phyloP scores from a whole-genome alignment of 2,329 filamentous ascomycete genomes.

The Penicillium verrucosum region DNA sequence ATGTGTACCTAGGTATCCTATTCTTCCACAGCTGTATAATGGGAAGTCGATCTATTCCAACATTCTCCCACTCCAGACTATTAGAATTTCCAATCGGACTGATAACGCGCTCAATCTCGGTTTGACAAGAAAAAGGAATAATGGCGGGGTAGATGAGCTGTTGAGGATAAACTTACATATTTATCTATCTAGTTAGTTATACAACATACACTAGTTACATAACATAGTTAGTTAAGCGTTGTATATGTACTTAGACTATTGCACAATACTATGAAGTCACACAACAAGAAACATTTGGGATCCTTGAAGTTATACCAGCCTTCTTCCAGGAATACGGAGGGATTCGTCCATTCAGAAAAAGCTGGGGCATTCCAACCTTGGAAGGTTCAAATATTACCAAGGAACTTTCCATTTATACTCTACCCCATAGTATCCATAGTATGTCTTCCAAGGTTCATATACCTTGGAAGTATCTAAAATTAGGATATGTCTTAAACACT shows the following conservation, averaged over 20 bases:
- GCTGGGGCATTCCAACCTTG: constrained; percentile 1
- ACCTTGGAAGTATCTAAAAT: neutral
- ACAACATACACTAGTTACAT: too few species aligned
- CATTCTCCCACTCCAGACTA: neutral
- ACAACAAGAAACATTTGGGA: too few species aligned
- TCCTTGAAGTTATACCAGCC: too few species aligned
- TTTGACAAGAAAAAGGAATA: neutral
- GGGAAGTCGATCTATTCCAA: neutral
- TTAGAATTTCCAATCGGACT: constrained; percentile 1
- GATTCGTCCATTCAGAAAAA: neutral
- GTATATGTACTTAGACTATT: too few species aligned
- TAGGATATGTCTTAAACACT: constrained; percentile 10
- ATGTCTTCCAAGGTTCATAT: neutral
- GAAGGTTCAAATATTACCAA: neutral
- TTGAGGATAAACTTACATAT: neutral
- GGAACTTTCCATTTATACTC: too few species aligned
- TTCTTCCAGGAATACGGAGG: too few species aligned
- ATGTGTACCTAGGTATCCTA: neutral
- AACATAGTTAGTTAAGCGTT: too few species aligned
- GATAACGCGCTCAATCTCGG: constrained; percentile 1
- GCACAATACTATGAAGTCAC: too few species aligned
- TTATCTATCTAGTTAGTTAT: too few species aligned
- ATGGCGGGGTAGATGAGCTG: neutral
- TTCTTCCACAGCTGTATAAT: neutral
- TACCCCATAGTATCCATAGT: neutral